phyloP scores from a whole-genome alignment of 306 rosid species.

The Begonia loranthoides region DNA sequence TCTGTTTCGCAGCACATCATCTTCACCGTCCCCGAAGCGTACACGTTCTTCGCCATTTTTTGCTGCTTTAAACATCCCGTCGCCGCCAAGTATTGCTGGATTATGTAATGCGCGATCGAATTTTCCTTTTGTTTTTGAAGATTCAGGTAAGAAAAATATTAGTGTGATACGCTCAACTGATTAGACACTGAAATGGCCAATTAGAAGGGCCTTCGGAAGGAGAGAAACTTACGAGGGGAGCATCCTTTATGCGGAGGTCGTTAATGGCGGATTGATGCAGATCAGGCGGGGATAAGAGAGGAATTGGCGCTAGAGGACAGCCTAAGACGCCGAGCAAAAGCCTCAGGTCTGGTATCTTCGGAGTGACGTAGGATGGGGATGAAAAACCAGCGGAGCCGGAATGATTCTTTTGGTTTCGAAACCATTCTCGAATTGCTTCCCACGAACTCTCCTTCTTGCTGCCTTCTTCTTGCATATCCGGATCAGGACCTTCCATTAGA shows the following conservation, averaged over 20 bases:
- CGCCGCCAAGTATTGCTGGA: slow-evolving; percentile 87
- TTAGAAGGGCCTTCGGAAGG: not conserved
- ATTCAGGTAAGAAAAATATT: not conserved
- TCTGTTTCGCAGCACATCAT: slow-evolving; percentile 93
- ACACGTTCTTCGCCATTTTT: slow-evolving; percentile 69
- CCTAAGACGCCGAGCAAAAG: slow-evolving; percentile 86
- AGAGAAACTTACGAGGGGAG: slow-evolving; percentile 49
- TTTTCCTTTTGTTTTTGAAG: slow-evolving; percentile 41
- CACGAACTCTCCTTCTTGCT: slow-evolving; percentile 76
- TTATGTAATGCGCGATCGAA: slow-evolving; percentile 74
- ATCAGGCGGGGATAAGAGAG: slow-evolving; percentile 24
- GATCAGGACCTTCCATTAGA: slow-evolving; percentile 88
- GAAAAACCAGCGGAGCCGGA: slow-evolving; percentile 24
- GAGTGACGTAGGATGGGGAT: slow-evolving; percentile 14
- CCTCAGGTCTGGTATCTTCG: slow-evolving; percentile 68
- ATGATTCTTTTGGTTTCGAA: slow-evolving; percentile 43
- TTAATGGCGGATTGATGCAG: slow-evolving; percentile 1
- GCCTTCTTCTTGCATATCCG: slow-evolving; percentile 77
- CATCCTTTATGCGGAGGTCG: slow-evolving; percentile 46
- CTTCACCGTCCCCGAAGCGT: slow-evolving; percentile 71
- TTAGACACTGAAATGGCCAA: too few relatives aligned
- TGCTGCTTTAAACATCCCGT: slow-evolving; percentile 85
- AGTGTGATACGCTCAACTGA: too few relatives aligned
- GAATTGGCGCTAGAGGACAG: slow-evolving; percentile 90
- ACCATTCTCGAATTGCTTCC: slow-evolving; percentile 90